A percentile compares a stretch with the other conserved stretches of the same genome.
Evolutionary conservation across 495 filamentous ascomycete genomes (phyloP).

Genomic region (Penicillium lagena): DNA sequence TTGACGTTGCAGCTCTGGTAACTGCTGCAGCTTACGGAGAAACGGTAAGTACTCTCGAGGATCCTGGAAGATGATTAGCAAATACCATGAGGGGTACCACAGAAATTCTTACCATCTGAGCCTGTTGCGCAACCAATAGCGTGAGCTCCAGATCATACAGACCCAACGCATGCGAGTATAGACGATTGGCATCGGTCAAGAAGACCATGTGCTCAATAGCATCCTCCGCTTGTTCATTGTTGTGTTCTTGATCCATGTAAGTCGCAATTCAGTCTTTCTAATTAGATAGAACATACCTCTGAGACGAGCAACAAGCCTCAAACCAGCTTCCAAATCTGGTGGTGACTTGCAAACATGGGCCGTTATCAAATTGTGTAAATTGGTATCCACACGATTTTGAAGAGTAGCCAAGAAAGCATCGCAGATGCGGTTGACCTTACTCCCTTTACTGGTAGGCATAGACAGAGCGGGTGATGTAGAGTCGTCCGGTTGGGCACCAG

Average conservation of each 20-base stretch:
- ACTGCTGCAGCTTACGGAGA: conserved; percentile 74
- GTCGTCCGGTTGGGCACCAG: conserved; percentile 14
- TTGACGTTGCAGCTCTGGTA: conserved; percentile 58
- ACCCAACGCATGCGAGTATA: conserved; percentile 89
- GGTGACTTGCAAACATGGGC: conserved; percentile 90
- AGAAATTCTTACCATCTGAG: conserved; percentile 58
- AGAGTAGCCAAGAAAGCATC: conserved; percentile 73
- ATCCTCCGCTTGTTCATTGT: conserved; percentile 64
- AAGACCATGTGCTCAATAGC: conserved; percentile 97
- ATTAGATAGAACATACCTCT: conserved; percentile 40
- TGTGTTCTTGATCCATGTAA: conserved; percentile 39
- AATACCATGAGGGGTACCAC: not conserved
- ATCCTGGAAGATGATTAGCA: conserved; percentile 40
- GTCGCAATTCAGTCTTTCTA: not conserved
- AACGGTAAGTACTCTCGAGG: conserved; percentile 95
- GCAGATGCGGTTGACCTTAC: conserved; percentile 83
- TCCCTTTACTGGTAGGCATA: conserved; percentile 21
- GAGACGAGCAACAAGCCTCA: conserved; percentile 69
- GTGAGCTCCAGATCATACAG: conserved; percentile 88
- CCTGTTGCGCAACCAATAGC: conserved; percentile 87
- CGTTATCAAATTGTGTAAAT: conserved; percentile 89
- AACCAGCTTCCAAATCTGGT: conserved; percentile 80
- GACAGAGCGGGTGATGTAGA: conserved; percentile 1
- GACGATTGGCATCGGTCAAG: conserved; percentile 81
- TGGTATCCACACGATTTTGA: conserved; percentile 52